Evolutionary conservation across 2,329 filamentous ascomycete genomes (phyloP).

Genomic region (Penicillium sp.): DNA sequence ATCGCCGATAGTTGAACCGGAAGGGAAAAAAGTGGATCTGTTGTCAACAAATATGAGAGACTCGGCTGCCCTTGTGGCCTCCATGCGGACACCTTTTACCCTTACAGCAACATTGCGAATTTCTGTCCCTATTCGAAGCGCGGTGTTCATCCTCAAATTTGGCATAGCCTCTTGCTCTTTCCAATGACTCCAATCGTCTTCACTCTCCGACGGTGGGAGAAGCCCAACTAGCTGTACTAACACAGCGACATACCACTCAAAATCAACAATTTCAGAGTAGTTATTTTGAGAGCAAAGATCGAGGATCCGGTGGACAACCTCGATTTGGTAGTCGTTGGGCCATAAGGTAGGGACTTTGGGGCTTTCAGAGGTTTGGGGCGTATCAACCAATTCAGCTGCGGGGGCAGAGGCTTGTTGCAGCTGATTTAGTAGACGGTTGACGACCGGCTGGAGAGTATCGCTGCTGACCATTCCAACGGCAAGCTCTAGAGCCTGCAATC

Average conservation of each 20-base stretch:
- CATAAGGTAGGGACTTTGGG: constrained; percentile 46
- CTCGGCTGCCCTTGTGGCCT: constrained; percentile 76
- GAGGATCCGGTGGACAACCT: constrained; percentile 73
- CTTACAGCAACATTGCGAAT: constrained; percentile 84
- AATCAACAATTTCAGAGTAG: constrained; percentile 76
- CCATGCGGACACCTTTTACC: constrained; percentile 69
- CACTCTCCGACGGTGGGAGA: constrained; percentile 26
- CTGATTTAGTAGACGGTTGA: constrained; percentile 79
- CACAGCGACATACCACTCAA: constrained; percentile 95
- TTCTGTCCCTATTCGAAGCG: constrained; percentile 62
- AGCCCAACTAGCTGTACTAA: constrained; percentile 74
- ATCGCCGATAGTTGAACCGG: constrained; percentile 43
- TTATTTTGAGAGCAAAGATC: constrained; percentile 84
- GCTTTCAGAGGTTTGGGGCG: not conserved
- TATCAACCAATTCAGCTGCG: constrained; percentile 25
- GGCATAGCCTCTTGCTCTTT: constrained; percentile 9
- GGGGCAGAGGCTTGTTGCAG: constrained; percentile 53
- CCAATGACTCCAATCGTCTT: constrained; percentile 18
- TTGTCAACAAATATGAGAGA: constrained; percentile 56
- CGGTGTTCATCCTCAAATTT: constrained; percentile 19
- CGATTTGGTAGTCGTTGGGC: constrained; percentile 75
- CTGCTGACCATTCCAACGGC: constrained; percentile 87
- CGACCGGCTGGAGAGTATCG: constrained; percentile 74
- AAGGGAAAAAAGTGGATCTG: constrained; percentile 49
- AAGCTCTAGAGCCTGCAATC: constrained; percentile 81